phyloP scores from a whole-genome alignment of 495 filamentous ascomycete species.

The Penicillium egyptiacum region DNA sequence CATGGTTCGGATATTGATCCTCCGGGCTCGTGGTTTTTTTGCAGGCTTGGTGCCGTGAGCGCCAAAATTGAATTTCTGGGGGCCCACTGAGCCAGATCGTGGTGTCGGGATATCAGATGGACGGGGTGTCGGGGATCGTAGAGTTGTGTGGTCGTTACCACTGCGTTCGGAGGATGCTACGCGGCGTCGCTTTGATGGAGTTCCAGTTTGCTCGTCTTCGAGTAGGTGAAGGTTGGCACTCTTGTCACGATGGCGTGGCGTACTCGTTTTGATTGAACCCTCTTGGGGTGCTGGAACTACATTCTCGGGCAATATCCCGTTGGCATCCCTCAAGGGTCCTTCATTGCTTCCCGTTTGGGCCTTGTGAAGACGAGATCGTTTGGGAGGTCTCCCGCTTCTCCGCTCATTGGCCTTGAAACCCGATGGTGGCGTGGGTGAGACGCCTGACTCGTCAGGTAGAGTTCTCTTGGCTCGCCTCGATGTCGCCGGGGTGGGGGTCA shows the following conservation, averaged over 20 bases:
- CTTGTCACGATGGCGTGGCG: not conserved
- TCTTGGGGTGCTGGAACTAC: not conserved
- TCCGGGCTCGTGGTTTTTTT: not conserved
- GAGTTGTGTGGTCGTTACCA: not conserved
- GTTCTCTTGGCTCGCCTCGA: not conserved
- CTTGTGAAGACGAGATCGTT: slow-evolving; percentile 3
- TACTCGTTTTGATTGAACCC: not conserved
- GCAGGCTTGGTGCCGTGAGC: not conserved
- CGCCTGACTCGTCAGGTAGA: not conserved
- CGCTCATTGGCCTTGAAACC: not conserved
- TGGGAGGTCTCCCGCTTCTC: not conserved
- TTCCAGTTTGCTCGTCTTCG: slow-evolving; percentile 1
- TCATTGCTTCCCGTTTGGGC: not conserved
- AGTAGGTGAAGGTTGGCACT: slow-evolving; percentile 4
- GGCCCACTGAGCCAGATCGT: not conserved
- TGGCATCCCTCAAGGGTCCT: not conserved
- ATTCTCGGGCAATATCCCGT: not conserved
- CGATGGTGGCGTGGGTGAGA: not conserved
- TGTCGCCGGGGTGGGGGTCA: not conserved
- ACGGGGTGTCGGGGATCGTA: not conserved
- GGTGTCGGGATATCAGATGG: not conserved
- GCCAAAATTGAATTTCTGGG: not conserved
- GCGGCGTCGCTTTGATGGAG: slow-evolving; percentile 12
- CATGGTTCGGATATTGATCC: not conserved
- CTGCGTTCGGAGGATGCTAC: not conserved